These are phyloP conservation scores for Aspergillus aculeatus DNA, from an alignment of 2,329 filamentous ascomycete species.

Conservation along the genomic window DNA sequence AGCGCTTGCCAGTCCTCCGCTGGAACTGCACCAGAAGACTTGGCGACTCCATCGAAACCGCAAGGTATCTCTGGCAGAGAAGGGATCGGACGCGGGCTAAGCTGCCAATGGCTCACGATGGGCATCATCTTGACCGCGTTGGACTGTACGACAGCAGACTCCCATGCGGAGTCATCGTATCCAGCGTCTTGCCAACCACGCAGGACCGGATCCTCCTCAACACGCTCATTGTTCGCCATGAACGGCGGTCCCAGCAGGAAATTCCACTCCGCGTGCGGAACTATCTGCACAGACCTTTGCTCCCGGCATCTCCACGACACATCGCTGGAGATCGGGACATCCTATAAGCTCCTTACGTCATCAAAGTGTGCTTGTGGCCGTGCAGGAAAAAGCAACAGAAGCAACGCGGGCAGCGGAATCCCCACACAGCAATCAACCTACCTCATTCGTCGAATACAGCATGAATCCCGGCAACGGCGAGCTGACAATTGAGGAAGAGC, in stretches of 20 bases:
- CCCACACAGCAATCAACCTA: no score
- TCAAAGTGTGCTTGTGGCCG: no score
- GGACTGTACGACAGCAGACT: background rate
- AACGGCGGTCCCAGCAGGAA: conserved; percentile 9
- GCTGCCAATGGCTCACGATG: conserved; percentile 3
- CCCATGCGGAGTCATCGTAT: conserved; percentile 6
- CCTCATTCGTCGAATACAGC: background rate
- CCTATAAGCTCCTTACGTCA: background rate
- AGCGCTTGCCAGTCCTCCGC: background rate
- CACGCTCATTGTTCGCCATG: conserved; percentile 3
- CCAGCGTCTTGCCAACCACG: background rate
- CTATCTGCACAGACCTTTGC: background rate
- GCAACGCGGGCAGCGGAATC: no score
- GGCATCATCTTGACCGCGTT: conserved; percentile 8
- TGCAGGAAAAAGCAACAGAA: no score
- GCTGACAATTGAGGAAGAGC: conserved; percentile 5
- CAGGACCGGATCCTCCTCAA: background rate
- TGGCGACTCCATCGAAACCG: background rate
- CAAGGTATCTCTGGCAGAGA: background rate
- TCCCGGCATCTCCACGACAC: background rate
- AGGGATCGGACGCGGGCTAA: conserved; percentile 1
- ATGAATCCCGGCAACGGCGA: conserved; percentile 6
- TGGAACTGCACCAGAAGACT: background rate
- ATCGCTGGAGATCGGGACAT: background rate
- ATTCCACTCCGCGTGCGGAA: conserved; percentile 3